Base-by-base conservation (phyloP, 164 flowering plant species). In the Protea cynaroides region DNA sequence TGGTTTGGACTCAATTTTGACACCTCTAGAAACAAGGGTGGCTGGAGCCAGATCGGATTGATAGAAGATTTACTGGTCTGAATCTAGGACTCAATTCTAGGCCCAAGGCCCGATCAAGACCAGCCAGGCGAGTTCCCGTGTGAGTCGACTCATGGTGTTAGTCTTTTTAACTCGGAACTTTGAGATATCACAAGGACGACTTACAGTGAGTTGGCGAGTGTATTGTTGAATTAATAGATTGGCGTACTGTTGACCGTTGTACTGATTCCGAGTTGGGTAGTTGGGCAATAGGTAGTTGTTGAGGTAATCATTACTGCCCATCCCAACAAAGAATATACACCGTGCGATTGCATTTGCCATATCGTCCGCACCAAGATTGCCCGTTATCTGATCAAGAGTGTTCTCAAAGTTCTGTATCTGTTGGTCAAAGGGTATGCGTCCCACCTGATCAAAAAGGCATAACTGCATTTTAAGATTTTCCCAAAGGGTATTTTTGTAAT, bases 281-380 rank as follows among this genome's bases (percentile, higher is more conserved):
- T 84, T 92, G 7, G 97, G 96, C 94, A 95, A 85, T 40, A 95
- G 81, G 71, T 95, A 95, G 68, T 95, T 95, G 86, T 93, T 93
- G n/a, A 88, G 83, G 77, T 93, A 88, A 83, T 93, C 98, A 62
- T 93, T 93, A 83, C 97, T 93, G 8, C 98, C 97, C 92, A 93
- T 87, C n/a, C 97, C 98, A 0, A 93, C 86, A 56, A 88, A 90
- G 82, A 92, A 88, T 37, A 92, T 75, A 81, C 86, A 83, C 22
- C 66, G 62, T 0, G 74, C 72, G 4, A 92, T 49, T 0, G 82
- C 71, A 18, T 59, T 40, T 0, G 87, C 81, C 11, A 77, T 81
- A 23, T 79, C 83, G 7, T 60, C 78, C 0, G 89, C 94, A 0
- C 97, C 91, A 0, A 82, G 72, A 57, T 71, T 82, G 64, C 64